Evolutionary conservation across 2,329 filamentous ascomycete genomes (phyloP).

Genomic region (Paecilomyces sp.): DNA sequence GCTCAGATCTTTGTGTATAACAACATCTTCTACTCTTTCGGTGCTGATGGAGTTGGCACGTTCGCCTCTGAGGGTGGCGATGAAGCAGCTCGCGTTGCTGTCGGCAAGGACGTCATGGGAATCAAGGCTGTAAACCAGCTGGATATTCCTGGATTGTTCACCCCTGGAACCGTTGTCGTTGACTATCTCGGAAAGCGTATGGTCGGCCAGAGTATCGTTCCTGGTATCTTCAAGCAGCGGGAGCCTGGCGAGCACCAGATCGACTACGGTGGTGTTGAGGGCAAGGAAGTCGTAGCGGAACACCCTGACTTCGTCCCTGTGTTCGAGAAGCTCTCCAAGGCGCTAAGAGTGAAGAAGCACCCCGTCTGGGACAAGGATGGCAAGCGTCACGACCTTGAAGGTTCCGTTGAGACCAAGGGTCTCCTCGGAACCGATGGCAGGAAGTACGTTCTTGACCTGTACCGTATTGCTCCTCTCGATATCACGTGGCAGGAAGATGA

Average conservation of each 20-base stretch:
- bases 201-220: conserved; percentile 95
- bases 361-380: conserved; percentile 96
- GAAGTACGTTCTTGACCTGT: conserved; percentile 95
- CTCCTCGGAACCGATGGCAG: conserved; percentile 93
- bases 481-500: conserved; percentile 81
- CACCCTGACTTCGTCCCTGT: conserved; percentile 77
- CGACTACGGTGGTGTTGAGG: conserved; percentile 95
- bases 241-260: conserved; percentile 98
- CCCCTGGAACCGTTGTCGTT: conserved; percentile 89
- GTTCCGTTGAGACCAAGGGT: conserved; percentile 95
- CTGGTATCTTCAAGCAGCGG: conserved; percentile 97
- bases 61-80: conserved; percentile 96
- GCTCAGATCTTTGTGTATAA: conserved; percentile 99
- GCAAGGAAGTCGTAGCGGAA: conserved; percentile 87
- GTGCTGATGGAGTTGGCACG: conserved; percentile 92
- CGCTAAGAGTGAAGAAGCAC: conserved; percentile 87
- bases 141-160: conserved; percentile 90
- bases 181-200: conserved; percentile 97
- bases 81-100: conserved; percentile 90
- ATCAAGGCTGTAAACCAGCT: conserved; percentile 95
- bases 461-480: conserved; percentile 88
- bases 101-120: conserved; percentile 91
- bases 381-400: conserved; percentile 83
- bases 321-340: conserved; percentile 86
- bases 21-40: conserved; percentile 99